phyloP scores from a whole-genome alignment of 2,329 filamentous ascomycete species.

The Bimuria novae-zelandiae region DNA sequence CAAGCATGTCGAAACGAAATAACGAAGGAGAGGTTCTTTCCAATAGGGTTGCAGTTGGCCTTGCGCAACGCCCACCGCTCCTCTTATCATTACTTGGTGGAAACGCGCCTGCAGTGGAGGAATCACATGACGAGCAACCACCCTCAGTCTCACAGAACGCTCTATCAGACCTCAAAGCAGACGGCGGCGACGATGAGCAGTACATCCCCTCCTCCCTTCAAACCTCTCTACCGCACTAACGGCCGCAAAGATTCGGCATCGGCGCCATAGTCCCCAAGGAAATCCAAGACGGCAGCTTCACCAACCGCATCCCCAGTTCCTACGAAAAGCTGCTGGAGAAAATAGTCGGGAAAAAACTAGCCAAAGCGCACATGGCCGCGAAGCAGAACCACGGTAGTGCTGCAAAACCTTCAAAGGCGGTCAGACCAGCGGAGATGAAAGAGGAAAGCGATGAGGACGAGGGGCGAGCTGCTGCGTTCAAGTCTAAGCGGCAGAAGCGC shows the following conservation, averaged over 20 bases:
- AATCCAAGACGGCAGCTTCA: conserved; percentile 44
- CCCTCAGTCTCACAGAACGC: conserved; percentile 51
- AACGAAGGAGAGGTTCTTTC: conserved; percentile 59
- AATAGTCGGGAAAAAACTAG: conserved; percentile 50
- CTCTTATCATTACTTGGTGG: conserved; percentile 63
- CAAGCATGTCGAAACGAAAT: conserved; percentile 39
- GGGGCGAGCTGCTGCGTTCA: conserved; percentile 41
- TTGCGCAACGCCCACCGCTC: conserved; percentile 59
- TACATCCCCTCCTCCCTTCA: no score
- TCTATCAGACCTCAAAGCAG: conserved; percentile 59
- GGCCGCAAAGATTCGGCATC: conserved; percentile 45
- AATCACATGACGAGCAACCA: conserved; percentile 46
- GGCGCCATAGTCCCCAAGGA: conserved; percentile 44
- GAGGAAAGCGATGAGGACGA: conserved; percentile 48
- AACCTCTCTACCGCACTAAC: no score
- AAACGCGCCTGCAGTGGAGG: conserved; percentile 44
- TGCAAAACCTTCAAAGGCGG: conserved; percentile 29
- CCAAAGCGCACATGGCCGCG: conserved; percentile 36
- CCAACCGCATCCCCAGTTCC: conserved; percentile 42
- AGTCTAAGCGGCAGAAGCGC: conserved; percentile 35
- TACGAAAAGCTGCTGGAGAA: conserved; percentile 50
- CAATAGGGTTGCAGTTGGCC: conserved; percentile 58
- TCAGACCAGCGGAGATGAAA: conserved; percentile 22
- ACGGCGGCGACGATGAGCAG: conserved; percentile 58
- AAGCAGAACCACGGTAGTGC: conserved; percentile 29